Base-by-base conservation (phyloP, 2,329 filamentous ascomycete genomes). In the Dryadomyces quercus-mongolicae region DNA sequence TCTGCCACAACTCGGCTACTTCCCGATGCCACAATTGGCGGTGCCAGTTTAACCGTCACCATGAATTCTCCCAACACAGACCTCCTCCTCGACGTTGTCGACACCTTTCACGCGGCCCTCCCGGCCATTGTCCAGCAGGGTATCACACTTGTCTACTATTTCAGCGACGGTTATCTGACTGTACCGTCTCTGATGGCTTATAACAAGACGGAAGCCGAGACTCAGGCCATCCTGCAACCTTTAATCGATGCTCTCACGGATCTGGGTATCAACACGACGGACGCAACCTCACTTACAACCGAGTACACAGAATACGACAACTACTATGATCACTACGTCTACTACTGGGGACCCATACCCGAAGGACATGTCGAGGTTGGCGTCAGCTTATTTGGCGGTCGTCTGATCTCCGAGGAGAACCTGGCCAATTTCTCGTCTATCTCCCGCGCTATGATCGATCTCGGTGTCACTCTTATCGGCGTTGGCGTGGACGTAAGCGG, bases 21-120 rank as follows among this genome's bases (percentile, higher is more conserved):
- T n/a, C 47, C 50, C 0, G 76, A 77, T 49, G 49, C 66, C 60
- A 63, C 65, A 65, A 1, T 67, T 66, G 0, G 66, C 72, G 0
- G 52, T 15, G 77, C 73, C 7, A 66, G 72, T 60, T 55, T 70
- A 12, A 58, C 72, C 51, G 66, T 65, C 54, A 67, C 72, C 61
- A 71, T 68, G 58, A 60, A 62, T 8, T 63, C 65, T 1, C 62
- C 64, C 20, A 69, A 69, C 49, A 64, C 61, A 20, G 62, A 70
- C 44, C 65, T 71, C 21, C 65, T 66, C 2, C 80, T 73, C 67
- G 62, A 73, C 16, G 72, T 73, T 1, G 67, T 80, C 6, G 64
- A 65, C 10, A 66, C 68, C 13, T 81, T 75, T 63, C 74, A 78
- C 61, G 66, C 66, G 49, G 68, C 69, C 55, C 60, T 68, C 44